Conservation (phyloP, 2,329 filamentous ascomycete genomes). For the Fusarium hostae region DNA sequence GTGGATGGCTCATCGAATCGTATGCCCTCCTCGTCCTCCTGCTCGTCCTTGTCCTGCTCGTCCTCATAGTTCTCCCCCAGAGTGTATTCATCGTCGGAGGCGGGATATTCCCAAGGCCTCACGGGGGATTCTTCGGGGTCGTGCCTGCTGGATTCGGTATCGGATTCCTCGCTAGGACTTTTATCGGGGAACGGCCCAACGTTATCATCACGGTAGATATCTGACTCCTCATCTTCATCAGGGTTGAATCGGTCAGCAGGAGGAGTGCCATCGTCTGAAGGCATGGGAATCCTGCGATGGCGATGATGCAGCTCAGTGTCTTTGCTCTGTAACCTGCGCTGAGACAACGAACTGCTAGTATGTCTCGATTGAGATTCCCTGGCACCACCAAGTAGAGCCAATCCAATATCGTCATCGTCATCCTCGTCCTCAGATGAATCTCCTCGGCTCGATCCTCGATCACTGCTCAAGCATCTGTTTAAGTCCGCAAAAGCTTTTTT, state of each 20-base stretch:
- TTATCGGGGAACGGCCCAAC: not conserved
- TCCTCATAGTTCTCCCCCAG: too few relatives aligned
- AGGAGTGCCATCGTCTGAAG: not conserved
- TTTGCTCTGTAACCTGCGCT: too few relatives aligned
- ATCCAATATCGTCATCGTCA: not conserved
- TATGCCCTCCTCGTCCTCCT: too few relatives aligned
- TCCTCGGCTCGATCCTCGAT: not conserved
- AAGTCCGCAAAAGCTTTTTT: not conserved
- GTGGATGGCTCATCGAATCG: not conserved
- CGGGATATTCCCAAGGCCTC: not conserved
- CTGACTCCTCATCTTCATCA: not conserved
- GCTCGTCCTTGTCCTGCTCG: too few relatives aligned
- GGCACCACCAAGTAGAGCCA: not conserved
- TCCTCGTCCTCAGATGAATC: too few relatives aligned
- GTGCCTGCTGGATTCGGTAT: not conserved
- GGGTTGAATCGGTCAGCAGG: not conserved
- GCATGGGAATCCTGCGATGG: rapidly evolving
- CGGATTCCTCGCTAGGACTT: not conserved
- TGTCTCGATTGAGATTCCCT: not conserved
- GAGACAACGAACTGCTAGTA: not conserved
- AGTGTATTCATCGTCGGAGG: not conserved
- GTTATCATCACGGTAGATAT: not conserved
- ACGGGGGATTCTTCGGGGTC: rapidly evolving
- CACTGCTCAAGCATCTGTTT: rapidly evolving
- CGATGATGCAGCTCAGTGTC: rapidly evolving